Conservation (phyloP, 2,329 filamentous ascomycete genomes). For the Sclerotinia nivalis region DNA sequence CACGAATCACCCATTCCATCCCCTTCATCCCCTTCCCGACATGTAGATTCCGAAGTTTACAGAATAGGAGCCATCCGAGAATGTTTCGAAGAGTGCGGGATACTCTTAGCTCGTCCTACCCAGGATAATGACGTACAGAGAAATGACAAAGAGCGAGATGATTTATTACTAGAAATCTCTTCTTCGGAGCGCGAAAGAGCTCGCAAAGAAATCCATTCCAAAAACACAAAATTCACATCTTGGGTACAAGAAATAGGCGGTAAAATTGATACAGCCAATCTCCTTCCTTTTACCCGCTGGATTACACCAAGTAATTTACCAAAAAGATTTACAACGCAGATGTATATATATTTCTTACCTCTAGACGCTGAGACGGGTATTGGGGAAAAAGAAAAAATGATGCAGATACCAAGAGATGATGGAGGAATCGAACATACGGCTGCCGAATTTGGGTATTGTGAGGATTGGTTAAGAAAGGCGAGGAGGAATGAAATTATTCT, state of each 20-base stretch:
- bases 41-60: constrained; percentile 72
- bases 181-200: constrained; percentile 28
- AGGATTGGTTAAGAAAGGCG: constrained; percentile 68
- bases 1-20: constrained; percentile 67
- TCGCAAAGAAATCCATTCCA: not conserved
- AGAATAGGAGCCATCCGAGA: constrained; percentile 84
- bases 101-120: constrained; percentile 56
- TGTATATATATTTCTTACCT: constrained; percentile 92
- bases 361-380: constrained; percentile 37
- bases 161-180: too few species aligned
- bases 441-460: constrained; percentile 72
- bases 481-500: constrained; percentile 70
- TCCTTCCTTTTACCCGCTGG: constrained; percentile 89
- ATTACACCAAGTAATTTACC: constrained; percentile 73
- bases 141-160: too few species aligned
- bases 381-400: not conserved
- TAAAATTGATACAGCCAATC: constrained; percentile 48
- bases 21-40: constrained; percentile 54
- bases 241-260: not conserved
- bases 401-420: constrained; percentile 47
- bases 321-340: constrained; percentile 88
- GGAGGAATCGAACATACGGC: constrained; percentile 67
- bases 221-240: constrained; percentile 7
- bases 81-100: constrained; percentile 93
- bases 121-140: too few species aligned